Percentiles rank a stretch among this genome's conserved stretches.
phyloP scores from a whole-genome alignment of 768 basidiomycete species.

The Lentinus tigrinus region DNA sequence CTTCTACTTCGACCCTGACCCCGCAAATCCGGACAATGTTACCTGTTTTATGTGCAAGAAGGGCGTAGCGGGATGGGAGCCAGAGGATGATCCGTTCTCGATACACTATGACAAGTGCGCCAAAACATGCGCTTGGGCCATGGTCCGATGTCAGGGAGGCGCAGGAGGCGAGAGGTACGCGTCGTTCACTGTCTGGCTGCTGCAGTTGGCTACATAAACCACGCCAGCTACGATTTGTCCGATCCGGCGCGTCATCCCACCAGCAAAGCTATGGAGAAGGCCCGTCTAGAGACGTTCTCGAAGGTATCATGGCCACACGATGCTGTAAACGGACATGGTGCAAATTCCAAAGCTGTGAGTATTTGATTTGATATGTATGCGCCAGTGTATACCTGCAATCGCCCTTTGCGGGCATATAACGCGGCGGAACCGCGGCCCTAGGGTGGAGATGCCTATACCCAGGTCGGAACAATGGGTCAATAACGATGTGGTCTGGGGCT shows the following conservation, averaged over 20 bases:
- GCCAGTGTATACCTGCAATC: background rate
- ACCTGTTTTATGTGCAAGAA: constrained; percentile 85
- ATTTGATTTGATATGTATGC: background rate
- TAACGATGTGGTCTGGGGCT: no score
- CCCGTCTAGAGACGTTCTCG: constrained; percentile 65
- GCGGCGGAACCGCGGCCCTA: no score
- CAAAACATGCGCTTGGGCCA: constrained; percentile 76
- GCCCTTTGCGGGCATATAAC: background rate
- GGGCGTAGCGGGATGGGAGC: constrained; percentile 82
- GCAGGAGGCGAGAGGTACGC: constrained; percentile 57
- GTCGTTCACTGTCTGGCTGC: background rate
- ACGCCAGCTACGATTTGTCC: constrained; percentile 53
- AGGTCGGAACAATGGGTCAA: no score
- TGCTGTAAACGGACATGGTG: constrained; percentile 54
- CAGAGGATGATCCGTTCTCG: constrained; percentile 79
- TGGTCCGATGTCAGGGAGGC: constrained; percentile 64
- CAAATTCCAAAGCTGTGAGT: constrained; percentile 67
- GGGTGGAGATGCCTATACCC: no score
- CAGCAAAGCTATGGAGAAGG: constrained; percentile 68
- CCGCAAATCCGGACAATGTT: constrained; percentile 70
- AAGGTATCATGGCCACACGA: constrained; percentile 73
- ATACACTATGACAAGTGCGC: constrained; percentile 77
- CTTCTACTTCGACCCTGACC: constrained; percentile 78
- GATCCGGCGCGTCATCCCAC: constrained; percentile 65
- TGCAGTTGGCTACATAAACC: background rate